Evolutionary conservation across 805 yeast genomes (phyloP).

Genomic region (Yarrowia divulgata): DNA sequence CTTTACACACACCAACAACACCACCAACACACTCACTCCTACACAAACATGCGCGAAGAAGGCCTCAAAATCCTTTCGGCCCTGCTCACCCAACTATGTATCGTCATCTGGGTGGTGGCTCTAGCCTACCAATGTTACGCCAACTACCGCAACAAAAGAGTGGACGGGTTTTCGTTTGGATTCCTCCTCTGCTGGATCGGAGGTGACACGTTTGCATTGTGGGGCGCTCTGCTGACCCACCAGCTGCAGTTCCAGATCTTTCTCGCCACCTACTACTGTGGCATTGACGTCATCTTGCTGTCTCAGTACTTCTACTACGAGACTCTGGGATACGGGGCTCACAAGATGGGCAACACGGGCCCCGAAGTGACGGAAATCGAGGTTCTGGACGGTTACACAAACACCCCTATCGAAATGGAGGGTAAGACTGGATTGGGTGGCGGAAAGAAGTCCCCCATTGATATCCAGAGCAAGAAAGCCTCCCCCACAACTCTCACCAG

Average conservation of each 20-base stretch:
- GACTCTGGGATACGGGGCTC: conserved; percentile 9
- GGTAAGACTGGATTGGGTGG: not conserved
- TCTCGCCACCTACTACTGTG: conserved; percentile 74
- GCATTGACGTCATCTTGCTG: conserved; percentile 71
- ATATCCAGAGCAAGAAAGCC: not conserved
- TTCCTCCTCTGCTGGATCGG: conserved; percentile 69
- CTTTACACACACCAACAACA: not conserved
- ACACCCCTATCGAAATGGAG: conserved; percentile 28
- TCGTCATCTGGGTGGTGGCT: conserved; percentile 72
- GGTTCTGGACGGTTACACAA: conserved; percentile 22
- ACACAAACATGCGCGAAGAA: conserved; percentile 15
- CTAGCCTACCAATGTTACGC: conserved; percentile 73
- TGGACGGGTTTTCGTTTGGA: conserved; percentile 69
- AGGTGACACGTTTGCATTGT: conserved; percentile 66
- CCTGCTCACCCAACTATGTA: conserved; percentile 23
- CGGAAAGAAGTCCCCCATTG: conserved; percentile 1
- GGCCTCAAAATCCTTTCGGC: conserved; percentile 9
- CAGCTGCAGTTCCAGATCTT: conserved; percentile 84
- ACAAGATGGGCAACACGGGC: not conserved
- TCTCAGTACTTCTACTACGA: conserved; percentile 77
- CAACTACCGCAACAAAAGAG: conserved; percentile 65
- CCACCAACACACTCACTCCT: not conserved
- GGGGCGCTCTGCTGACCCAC: conserved; percentile 76
- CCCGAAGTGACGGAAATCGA: conserved; percentile 11
- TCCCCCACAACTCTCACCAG: not conserved